phyloP scores from a whole-genome alignment of 495 filamentous ascomycete genomes.

The Copromyces sp. region DNA sequence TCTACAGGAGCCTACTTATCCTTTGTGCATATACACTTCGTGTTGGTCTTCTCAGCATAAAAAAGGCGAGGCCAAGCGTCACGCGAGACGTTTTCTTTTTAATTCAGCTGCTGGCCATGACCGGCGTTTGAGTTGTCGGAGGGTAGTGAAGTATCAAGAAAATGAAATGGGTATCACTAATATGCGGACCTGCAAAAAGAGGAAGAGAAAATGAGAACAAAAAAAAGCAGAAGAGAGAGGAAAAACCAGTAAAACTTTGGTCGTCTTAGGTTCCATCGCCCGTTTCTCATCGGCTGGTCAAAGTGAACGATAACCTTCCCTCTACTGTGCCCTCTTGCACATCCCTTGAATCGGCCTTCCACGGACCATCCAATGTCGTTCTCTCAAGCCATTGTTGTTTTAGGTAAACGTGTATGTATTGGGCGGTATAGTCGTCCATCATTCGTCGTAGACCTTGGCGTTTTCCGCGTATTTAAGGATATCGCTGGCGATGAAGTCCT shows the following conservation, averaged over 20 bases:
- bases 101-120: background rate
- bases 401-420: background rate
- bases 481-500: slow-evolving; percentile 65
- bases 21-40: background rate
- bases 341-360: background rate
- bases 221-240: background rate
- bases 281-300: background rate
- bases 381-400: background rate
- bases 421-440: background rate
- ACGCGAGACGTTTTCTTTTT: background rate
- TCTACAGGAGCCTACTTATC: background rate
- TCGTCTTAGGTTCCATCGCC: background rate
- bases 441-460: slow-evolving; percentile 55
- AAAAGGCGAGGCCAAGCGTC: background rate
- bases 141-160: background rate
- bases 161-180: background rate
- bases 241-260: background rate
- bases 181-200: background rate
- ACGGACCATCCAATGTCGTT: background rate
- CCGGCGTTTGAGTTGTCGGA: background rate
- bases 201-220: background rate
- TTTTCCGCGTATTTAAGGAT: slow-evolving; percentile 73
- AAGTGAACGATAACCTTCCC: background rate
- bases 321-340: background rate
- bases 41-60: background rate